Base-by-base conservation (phyloP, 164 flowering plant species). In the Nelumbo lutea region DNA sequence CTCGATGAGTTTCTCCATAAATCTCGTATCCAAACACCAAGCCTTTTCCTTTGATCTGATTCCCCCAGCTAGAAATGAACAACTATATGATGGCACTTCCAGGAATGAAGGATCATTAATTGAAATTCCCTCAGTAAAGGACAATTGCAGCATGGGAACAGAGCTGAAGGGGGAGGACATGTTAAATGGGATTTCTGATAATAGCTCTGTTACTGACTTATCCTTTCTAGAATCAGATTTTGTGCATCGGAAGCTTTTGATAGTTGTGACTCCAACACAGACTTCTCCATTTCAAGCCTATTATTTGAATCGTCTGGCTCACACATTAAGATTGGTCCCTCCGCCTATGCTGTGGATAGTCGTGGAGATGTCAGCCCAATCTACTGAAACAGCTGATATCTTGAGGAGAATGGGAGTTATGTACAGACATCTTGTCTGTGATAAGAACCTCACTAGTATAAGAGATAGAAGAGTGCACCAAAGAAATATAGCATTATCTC, bases 331-430 rank as follows among this genome's bases (percentile, higher is more conserved):
- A 65, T 77, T 83, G 51, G 89, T 87, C 51, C 84, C 76, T 43
- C 85, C 90, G 59, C 97, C 96, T 57, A 61, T 91, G 48, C 61
- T 94, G 67, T 94, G 98, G 98, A 81, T 94, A 27, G 97, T 90
- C 59, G 95, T 91, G 67, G 98, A 94, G 73, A 86, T 86, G 90
- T 76, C 76, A 44, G 66, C 85, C 39, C 95, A 86, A 75, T 88
- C 97, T 69, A 62, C 77, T 59, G 93, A 90, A 74, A 90, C 93
- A 61, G 93, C 95, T 55, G 84, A 82, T 42, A 59, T 91, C 13
- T 82, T 94, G 77, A 85, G 90, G 82, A 87, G 66, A 62, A 81
- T 81, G 3, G 91, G 98, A 66, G 83, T 94, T 69, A 88, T 89
- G 91, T 91, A 88, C 65, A 78, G 97, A 76, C 97, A 94, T 87